Evolutionary conservation across 2,329 filamentous ascomycete genomes (phyloP), one percentile per base, ranked within the genome.

Genomic region (Cladosporium sp.): DNA sequence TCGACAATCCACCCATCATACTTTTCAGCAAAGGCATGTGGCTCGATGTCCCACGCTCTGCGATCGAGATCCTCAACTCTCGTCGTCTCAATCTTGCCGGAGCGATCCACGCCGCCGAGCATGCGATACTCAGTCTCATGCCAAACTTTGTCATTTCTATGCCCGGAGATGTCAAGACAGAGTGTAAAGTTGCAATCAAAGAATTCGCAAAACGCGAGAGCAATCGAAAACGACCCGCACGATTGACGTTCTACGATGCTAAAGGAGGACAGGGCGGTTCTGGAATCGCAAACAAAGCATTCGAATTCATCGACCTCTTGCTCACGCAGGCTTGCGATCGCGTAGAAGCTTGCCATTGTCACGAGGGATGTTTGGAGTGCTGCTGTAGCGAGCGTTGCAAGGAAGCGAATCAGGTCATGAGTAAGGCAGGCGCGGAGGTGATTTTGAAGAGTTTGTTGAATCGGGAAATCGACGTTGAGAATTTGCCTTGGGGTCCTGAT

Each of bases 61-160:
- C 90, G 0, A 78, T 97, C 5, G 82, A 89, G 12, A 90, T 96
- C 36, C 77, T 98, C 1, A 78, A 84, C 35, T 78, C 78, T 0
- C 76, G 84, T 7, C 76, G 83, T 0, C 74, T 97, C 27, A 88
- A 96, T 65, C 78, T 92, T 8, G 92, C 89, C 0, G 93, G 85
- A 0, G 88, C 88, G 0, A 96, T 98, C 51, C 93, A 97, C 64
- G 92, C 92, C 0, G 92, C 93, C 2, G 90, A 97, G 69, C 93
- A 98, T 66, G 90, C 91, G 0, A 75, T 97, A 19, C 79, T 97
- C 55, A 86, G 82, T 33, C 76, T 97, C 2, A 83, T 97, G 72
- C 92, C 92, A 0, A 93, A 88, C 40, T 95, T 94, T 62, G 88
- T 97, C 38, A 83, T 96, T 59, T 88, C 83, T 58, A 85, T 91